Evolutionary conservation across 2,329 filamentous ascomycete genomes (phyloP).

Genomic region (Fonsecaea nubica): DNA sequence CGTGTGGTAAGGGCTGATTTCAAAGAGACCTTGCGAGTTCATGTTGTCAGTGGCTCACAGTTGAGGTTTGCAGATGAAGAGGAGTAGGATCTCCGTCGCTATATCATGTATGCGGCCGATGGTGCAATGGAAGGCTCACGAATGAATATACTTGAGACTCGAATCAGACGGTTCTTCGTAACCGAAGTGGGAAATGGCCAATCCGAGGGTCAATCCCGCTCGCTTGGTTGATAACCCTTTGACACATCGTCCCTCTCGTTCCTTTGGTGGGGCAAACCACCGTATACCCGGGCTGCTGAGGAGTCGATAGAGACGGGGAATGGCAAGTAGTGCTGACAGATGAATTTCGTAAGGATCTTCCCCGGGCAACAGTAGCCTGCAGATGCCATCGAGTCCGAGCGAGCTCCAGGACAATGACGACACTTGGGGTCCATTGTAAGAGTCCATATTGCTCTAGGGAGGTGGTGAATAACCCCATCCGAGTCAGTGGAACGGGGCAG

Average conservation of each 20-base stretch:
- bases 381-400: background rate
- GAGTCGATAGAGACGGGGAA: background rate
- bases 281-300: conserved; percentile 1
- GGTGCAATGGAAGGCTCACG: background rate
- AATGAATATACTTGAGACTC: background rate
- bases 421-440: background rate
- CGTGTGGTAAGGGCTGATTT: background rate
- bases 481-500: background rate
- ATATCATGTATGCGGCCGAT: background rate
- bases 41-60: background rate
- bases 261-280: background rate
- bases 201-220: background rate
- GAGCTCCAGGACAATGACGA: background rate
- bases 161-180: background rate
- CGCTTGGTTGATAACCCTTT: background rate
- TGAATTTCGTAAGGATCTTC: conserved; percentile 12
- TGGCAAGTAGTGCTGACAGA: conserved; percentile 4
- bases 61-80: background rate
- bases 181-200: background rate
- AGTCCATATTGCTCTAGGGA: background rate
- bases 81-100: background rate
- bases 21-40: conserved; percentile 2
- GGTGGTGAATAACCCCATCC: background rate
- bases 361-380: background rate
- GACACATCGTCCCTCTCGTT: background rate